Evolutionary conservation across 495 filamentous ascomycete genomes (phyloP).

Genomic region (Gamarada debralockiae): DNA sequence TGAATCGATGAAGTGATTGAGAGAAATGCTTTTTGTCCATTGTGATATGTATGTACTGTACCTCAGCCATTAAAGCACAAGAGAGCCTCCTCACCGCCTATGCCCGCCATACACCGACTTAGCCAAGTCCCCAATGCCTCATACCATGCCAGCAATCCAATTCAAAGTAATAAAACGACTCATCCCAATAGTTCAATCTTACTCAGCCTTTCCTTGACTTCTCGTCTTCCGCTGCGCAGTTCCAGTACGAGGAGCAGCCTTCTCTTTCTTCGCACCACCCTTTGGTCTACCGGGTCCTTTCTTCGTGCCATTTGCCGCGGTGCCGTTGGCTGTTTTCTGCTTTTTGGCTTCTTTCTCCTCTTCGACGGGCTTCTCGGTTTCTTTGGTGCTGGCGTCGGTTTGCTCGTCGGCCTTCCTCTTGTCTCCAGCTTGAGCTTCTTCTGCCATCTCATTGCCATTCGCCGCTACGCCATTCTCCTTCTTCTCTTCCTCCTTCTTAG

Average conservation of each 20-base stretch:
- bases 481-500: conserved; percentile 25
- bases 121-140: neutral
- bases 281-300: conserved; percentile 18
- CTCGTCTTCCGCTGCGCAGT: conserved; percentile 21
- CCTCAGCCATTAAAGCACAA: neutral
- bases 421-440: conserved; percentile 14
- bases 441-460: conserved; percentile 19
- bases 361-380: neutral
- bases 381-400: neutral
- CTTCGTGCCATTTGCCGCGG: conserved; percentile 12
- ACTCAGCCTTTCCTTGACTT: conserved; percentile 17
- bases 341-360: conserved; percentile 19
- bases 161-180: neutral
- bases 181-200: neutral
- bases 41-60: neutral
- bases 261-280: conserved; percentile 19
- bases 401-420: conserved; percentile 24
- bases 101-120: neutral
- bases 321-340: conserved; percentile 18
- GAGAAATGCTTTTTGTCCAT: neutral
- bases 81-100: no score
- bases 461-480: conserved; percentile 24
- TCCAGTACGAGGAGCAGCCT: conserved; percentile 20
- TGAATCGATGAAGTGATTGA: no score
- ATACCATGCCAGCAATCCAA: neutral